These are phyloP conservation scores for Fraxinus sp. DNA, from an alignment of 305 asterid species.

Conservation along the genomic window DNA sequence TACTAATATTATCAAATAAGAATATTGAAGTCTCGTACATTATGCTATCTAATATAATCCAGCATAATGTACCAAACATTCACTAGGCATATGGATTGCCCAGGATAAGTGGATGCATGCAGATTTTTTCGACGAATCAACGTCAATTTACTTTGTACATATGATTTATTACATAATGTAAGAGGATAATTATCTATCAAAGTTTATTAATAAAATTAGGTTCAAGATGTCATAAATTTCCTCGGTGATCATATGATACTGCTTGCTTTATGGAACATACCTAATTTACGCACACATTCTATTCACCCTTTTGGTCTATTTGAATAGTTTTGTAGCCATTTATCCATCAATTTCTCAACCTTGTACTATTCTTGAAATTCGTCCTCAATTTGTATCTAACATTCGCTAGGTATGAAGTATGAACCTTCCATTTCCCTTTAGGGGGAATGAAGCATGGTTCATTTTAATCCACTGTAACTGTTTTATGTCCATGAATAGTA, in stretches of 20 bases:
- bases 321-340: background rate
- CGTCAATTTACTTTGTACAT: background rate
- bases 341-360: background rate
- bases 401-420: background rate
- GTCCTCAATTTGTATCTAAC: background rate
- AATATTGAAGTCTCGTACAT: background rate
- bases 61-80: background rate
- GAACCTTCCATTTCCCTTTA: background rate
- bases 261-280: background rate
- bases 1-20: background rate
- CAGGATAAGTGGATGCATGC: background rate
- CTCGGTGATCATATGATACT: background rate
- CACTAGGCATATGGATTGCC: background rate
- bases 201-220: background rate
- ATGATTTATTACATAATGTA: background rate
- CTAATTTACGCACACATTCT: background rate
- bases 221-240: background rate
- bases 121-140: background rate
- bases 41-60: background rate
- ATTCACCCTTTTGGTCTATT: background rate
- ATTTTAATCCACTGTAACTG: background rate
- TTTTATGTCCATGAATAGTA: background rate
- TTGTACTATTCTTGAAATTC: background rate
- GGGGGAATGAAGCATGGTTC: background rate
- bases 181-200: background rate